phyloP scores from a whole-genome alignment of 164 flowering plant species.

The Nelumbo lutea region DNA sequence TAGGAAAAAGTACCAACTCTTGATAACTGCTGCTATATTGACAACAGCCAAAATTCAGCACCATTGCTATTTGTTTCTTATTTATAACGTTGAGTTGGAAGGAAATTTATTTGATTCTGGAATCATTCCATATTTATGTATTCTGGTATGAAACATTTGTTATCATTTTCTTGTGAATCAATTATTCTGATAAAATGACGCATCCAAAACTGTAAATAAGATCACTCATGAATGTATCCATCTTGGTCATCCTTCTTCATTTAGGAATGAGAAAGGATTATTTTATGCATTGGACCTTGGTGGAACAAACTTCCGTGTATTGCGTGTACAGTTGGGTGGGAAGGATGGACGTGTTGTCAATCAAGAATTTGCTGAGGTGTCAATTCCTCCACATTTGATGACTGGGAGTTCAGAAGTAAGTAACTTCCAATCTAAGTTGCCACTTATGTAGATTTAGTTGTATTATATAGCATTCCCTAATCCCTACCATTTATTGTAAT shows the following conservation, averaged over 20 bases:
- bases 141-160: too few relatives aligned
- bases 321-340: slow-evolving; percentile 85
- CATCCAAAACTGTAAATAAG: too few relatives aligned
- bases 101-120: too few relatives aligned
- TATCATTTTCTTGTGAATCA: too few relatives aligned
- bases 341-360: slow-evolving; percentile 49
- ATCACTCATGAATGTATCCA: too few relatives aligned
- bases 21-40: too few relatives aligned
- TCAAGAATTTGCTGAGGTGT: slow-evolving; percentile 81
- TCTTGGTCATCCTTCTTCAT: background rate
- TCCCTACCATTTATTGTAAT: slow-evolving; percentile 8
- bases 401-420: slow-evolving; percentile 71
- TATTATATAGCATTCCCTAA: background rate
- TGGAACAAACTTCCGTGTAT: slow-evolving; percentile 94
- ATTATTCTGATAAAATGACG: too few relatives aligned
- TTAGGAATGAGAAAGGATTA: slow-evolving; percentile 78
- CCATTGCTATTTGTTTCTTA: too few relatives aligned
- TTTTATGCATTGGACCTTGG: slow-evolving; percentile 97
- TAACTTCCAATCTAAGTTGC: background rate
- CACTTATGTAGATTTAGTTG: background rate
- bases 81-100: too few relatives aligned
- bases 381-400: slow-evolving; percentile 93
- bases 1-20: too few relatives aligned
- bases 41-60: too few relatives aligned
- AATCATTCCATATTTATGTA: too few relatives aligned